Conservation (phyloP, 2,329 filamentous ascomycete species). For the Colletotrichum chlorophyti region DNA sequence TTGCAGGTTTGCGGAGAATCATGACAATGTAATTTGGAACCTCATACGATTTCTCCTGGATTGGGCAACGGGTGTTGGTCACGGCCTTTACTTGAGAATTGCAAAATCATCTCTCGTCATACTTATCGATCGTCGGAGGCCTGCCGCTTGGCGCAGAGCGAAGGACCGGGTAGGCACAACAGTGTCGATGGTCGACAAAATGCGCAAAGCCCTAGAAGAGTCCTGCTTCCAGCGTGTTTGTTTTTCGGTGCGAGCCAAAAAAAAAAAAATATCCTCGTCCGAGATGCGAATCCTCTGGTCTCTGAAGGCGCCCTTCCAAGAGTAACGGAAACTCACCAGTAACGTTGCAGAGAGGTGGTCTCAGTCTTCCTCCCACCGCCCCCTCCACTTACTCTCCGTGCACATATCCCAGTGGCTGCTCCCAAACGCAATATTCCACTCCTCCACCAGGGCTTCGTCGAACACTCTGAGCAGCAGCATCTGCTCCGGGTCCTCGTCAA, state of each 20-base stretch:
- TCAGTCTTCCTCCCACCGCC: neutral
- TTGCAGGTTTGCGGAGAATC: neutral
- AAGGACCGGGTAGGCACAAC: too few relatives aligned
- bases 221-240: too few relatives aligned
- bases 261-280: too few relatives aligned
- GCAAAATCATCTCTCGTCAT: neutral
- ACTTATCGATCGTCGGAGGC: neutral
- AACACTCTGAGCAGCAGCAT: slow-evolving; percentile 7
- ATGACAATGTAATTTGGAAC: neutral
- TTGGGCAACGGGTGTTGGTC: too few relatives aligned
- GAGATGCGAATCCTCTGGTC: too few relatives aligned
- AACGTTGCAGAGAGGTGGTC: too few relatives aligned
- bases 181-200: too few relatives aligned
- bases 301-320: neutral
- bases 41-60: slow-evolving; percentile 24
- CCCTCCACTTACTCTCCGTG: slow-evolving; percentile 15
- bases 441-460: slow-evolving; percentile 2
- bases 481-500: slow-evolving; percentile 11
- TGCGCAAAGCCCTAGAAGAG: too few relatives aligned
- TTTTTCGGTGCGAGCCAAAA: too few relatives aligned
- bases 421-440: slow-evolving; percentile 9
- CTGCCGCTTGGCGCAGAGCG: too few relatives aligned
- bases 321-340: neutral
- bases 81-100: neutral
- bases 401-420: neutral